These are phyloP conservation scores for Trypanosoma conorhini DNA, from an alignment of 208 protist species.

Conservation along the genomic window DNA sequence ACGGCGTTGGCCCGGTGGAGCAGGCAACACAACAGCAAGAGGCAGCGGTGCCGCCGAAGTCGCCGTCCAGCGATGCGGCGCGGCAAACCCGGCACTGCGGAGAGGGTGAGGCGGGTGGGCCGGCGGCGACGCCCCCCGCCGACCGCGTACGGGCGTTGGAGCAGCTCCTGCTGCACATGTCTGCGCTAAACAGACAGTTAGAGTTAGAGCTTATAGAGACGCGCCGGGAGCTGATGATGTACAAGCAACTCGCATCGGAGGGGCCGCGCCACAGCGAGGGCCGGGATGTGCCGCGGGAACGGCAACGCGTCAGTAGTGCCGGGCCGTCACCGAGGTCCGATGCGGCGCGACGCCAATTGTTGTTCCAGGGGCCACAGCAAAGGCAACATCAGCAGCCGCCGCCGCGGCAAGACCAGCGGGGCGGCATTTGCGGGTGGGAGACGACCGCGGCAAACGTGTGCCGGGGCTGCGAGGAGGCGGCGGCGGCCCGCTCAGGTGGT, in stretches of 20 bases:
- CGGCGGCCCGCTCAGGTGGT: neutral
- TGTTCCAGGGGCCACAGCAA: neutral
- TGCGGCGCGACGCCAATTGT: neutral
- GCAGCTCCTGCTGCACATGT: slow-evolving; percentile 25
- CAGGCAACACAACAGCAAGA: neutral
- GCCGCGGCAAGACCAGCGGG: neutral
- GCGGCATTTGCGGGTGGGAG: slow-evolving; percentile 12
- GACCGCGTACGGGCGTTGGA: slow-evolving; percentile 18
- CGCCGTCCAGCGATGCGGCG: neutral
- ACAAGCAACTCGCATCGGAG: slow-evolving; percentile 15
- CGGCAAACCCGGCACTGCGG: neutral
- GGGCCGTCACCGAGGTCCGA: neutral
- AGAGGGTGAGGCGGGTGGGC: neutral
- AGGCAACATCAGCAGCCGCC: neutral
- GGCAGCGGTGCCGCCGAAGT: neutral
- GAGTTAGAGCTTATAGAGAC: slow-evolving; percentile 27
- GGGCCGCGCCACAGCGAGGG: neutral
- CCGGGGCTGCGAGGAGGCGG: neutral
- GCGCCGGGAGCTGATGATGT: slow-evolving; percentile 16
- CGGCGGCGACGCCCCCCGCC: neutral
- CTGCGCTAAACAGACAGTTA: slow-evolving; percentile 27
- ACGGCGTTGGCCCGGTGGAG: neutral
- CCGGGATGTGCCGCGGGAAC: neutral
- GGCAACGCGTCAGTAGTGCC: neutral
- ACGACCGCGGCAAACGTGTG: neutral